These are phyloP conservation scores for Fusarium coffeatum DNA, from an alignment of 2,329 filamentous ascomycete genomes.

Conservation along the genomic window DNA sequence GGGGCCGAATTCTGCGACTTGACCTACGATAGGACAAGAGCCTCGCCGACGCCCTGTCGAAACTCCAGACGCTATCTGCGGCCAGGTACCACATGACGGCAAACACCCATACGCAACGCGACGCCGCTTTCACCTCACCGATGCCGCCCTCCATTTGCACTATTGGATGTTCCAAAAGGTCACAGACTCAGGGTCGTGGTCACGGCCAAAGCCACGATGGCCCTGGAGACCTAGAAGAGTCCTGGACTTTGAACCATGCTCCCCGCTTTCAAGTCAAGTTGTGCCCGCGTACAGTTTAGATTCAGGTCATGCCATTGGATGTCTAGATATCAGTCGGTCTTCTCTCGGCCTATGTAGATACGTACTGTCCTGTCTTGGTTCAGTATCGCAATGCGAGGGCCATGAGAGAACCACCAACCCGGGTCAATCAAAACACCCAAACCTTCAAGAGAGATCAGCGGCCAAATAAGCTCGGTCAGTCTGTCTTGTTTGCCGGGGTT, in stretches of 20 bases:
- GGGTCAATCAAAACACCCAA: conserved; percentile 11
- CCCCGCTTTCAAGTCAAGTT: conserved; percentile 27
- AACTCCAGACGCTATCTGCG: conserved; percentile 40
- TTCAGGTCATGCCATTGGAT: background rate
- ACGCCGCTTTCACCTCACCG: conserved; percentile 41
- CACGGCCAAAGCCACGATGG: conserved; percentile 33
- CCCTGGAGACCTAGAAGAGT: background rate
- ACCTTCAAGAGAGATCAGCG: conserved; percentile 13
- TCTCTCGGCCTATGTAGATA: conserved; percentile 13
- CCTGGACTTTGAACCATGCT: background rate
- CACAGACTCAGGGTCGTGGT: conserved; percentile 42
- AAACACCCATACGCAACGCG: conserved; percentile 29
- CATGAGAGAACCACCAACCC: background rate
- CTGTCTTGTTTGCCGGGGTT: conserved; percentile 10
- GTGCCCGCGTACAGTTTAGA: conserved; percentile 4
- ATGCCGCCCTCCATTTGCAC: conserved; percentile 38
- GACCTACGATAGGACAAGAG: conserved; percentile 35
- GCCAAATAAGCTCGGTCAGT: conserved; percentile 22
- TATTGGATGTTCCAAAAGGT: conserved; percentile 38
- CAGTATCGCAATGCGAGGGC: background rate
- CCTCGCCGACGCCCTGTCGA: conserved; percentile 21
- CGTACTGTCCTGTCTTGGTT: background rate
- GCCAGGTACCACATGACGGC: conserved; percentile 40
- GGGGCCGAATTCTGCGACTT: conserved; percentile 19
- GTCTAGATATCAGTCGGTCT: conserved; percentile 4